These are phyloP conservation scores for Quercus bicolor DNA, from an alignment of 306 rosid genomes.

Conservation along the genomic window DNA sequence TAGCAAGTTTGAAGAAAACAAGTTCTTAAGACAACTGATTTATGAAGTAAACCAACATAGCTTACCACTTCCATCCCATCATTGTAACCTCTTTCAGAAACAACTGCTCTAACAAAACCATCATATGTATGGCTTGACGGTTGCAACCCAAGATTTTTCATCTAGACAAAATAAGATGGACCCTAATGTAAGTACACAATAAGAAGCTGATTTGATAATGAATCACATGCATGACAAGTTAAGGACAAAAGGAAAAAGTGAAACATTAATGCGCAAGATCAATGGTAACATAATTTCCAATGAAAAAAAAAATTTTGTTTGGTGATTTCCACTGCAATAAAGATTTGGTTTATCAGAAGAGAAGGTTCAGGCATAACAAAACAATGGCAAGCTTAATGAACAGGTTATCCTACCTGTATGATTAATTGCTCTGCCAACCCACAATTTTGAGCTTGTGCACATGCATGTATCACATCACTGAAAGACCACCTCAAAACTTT, in stretches of 20 bases:
- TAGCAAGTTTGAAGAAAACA: background rate
- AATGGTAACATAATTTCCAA: background rate
- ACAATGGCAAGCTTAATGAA: slow-evolving; percentile 13
- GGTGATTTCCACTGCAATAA: slow-evolving; percentile 10
- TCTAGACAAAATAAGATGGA: slow-evolving; percentile 46
- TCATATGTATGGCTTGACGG: slow-evolving; percentile 59
- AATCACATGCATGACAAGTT: background rate
- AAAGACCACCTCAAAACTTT: slow-evolving; percentile 59
- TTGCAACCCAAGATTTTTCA: slow-evolving; percentile 71
- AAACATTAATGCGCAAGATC: background rate
- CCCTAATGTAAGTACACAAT: slow-evolving; percentile 23
- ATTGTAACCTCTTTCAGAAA: slow-evolving; percentile 42
- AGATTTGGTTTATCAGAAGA: background rate
- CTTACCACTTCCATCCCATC: slow-evolving; percentile 62
- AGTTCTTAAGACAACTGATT: slow-evolving; percentile 3
- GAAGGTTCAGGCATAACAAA: slow-evolving; percentile 13
- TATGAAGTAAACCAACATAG: slow-evolving; percentile 19
- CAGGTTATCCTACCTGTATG: slow-evolving; percentile 47
- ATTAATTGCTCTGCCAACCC: slow-evolving; percentile 56
- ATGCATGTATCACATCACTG: slow-evolving; percentile 56
- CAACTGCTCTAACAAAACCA: slow-evolving; percentile 58
- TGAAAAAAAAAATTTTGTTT: background rate
- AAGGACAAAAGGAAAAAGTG: background rate
- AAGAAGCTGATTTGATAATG: slow-evolving; percentile 25
- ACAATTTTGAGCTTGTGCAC: slow-evolving; percentile 40